Conservation (phyloP, 2,329 filamentous ascomycete species). For the Dactylellina parvicollis region DNA sequence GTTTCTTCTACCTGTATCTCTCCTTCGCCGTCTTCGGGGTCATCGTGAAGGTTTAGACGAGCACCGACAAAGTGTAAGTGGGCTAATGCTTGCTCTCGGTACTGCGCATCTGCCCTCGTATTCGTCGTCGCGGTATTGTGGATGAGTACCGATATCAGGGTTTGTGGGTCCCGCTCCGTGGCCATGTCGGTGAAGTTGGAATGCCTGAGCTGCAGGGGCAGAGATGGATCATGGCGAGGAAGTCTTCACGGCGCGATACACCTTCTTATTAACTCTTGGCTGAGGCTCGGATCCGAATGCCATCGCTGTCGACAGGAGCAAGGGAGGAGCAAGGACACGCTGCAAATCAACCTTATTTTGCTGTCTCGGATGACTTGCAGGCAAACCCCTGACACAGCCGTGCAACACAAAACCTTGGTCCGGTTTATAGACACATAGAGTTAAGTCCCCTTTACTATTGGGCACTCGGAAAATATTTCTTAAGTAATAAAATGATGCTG, state of each 20-base stretch:
- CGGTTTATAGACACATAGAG: too few relatives aligned
- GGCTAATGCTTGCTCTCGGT: constrained; percentile 30
- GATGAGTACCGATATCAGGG: constrained; percentile 30
- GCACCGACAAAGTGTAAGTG: constrained; percentile 15
- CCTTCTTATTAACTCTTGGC: neutral
- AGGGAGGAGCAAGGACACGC: neutral
- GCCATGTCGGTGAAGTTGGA: constrained; percentile 31
- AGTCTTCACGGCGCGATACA: neutral
- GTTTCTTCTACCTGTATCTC: neutral
- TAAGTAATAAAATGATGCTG: too few relatives aligned
- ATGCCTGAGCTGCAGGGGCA: neutral
- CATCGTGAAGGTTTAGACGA: constrained; percentile 11
- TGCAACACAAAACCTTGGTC: constrained; percentile 15
- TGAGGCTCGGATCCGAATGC: neutral
- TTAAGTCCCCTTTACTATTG: too few relatives aligned
- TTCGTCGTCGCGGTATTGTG: constrained; percentile 42
- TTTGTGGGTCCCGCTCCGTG: constrained; percentile 37
- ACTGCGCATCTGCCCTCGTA: constrained; percentile 25
- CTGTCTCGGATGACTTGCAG: constrained; percentile 23
- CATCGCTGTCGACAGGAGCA: neutral
- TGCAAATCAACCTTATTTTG: constrained; percentile 3
- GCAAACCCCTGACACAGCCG: constrained; percentile 5
- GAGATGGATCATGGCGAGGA: constrained; percentile 12
- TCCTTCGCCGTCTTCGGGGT: neutral
- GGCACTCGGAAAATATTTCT: too few relatives aligned